A percentile compares a stretch with the other conserved stretches of the same genome.
Evolutionary conservation across 208 protist species (phyloP).

Genomic region (Willaertia magna): DNA sequence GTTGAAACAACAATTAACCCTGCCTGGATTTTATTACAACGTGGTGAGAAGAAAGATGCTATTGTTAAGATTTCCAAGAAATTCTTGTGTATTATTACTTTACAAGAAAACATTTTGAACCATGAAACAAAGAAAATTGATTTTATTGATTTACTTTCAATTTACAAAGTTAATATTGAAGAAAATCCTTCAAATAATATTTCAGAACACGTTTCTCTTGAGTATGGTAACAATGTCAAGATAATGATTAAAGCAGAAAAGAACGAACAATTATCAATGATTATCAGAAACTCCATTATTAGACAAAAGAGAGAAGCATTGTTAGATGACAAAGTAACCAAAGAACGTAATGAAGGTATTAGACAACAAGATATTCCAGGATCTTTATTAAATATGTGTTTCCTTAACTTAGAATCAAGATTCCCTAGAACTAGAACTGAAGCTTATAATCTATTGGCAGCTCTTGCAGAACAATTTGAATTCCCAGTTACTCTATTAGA

Average conservation of each 20-base stretch:
- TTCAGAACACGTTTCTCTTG: background rate
- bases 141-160: background rate
- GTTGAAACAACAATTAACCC: background rate
- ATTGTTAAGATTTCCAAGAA: background rate
- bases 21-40: background rate
- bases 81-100: background rate
- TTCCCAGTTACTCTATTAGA: background rate
- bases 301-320: background rate
- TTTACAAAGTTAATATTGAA: background rate
- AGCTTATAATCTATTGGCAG: constrained; percentile 3
- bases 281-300: background rate
- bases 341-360: background rate
- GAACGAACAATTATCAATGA: background rate
- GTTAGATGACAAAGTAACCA: background rate
- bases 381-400: constrained; percentile 1
- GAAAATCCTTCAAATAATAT: background rate
- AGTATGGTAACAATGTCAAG: background rate
- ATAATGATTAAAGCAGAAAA: background rate
- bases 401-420: background rate
- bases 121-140: background rate
- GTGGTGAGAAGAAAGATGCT: background rate
- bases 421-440: background rate
- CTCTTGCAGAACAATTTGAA: background rate
- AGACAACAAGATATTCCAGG: constrained; percentile 7
- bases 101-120: background rate